A percentile compares a stretch with the other conserved stretches of the same genome.
Conservation (phyloP, 1,284 basidiomycete species). For the Boletus coffeatus region DNA sequence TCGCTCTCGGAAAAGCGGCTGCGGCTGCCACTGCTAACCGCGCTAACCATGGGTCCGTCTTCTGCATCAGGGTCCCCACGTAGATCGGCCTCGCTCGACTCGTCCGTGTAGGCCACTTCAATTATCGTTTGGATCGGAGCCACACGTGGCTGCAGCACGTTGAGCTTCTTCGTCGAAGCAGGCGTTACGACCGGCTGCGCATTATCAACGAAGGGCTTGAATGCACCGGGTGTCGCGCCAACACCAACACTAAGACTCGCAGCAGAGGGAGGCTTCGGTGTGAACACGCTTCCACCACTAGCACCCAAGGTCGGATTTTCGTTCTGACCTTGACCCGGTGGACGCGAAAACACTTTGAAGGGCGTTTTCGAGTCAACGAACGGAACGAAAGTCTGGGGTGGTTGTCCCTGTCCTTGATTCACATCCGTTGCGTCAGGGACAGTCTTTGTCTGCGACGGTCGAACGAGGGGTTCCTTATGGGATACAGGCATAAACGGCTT, state of each 20-base stretch:
- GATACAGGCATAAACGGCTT: constrained; percentile 57
- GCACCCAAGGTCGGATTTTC: constrained; percentile 27
- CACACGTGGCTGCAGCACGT: constrained; percentile 19
- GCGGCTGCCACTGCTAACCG: constrained; percentile 25
- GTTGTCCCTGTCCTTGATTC: constrained; percentile 13
- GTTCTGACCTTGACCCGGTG: constrained; percentile 38
- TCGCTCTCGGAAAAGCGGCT: constrained; percentile 31
- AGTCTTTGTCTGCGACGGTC: constrained; percentile 21
- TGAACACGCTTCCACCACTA: constrained; percentile 30
- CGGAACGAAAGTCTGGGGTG: constrained; percentile 40
- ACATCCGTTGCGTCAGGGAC: constrained; percentile 16
- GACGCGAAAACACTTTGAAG: constrained; percentile 69
- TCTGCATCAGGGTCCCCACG: constrained; percentile 24
- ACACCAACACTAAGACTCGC: constrained; percentile 6
- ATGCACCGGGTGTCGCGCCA: constrained; percentile 20
- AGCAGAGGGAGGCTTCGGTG: constrained; percentile 38
- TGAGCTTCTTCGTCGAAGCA: constrained; percentile 21
- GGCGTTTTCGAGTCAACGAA: constrained; percentile 52
- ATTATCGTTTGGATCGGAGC: constrained; percentile 19
- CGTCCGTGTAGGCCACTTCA: constrained; percentile 29
- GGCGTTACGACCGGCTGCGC: constrained; percentile 30
- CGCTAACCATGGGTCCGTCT: constrained; percentile 22
- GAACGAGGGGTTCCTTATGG: constrained; percentile 32
- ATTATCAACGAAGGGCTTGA: constrained; percentile 44
- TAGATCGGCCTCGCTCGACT: constrained; percentile 28